A percentile compares a stretch with the other conserved stretches of the same genome.
Evolutionary conservation across 208 protist genomes (phyloP).

Genomic region (Leishmania mexicana): DNA sequence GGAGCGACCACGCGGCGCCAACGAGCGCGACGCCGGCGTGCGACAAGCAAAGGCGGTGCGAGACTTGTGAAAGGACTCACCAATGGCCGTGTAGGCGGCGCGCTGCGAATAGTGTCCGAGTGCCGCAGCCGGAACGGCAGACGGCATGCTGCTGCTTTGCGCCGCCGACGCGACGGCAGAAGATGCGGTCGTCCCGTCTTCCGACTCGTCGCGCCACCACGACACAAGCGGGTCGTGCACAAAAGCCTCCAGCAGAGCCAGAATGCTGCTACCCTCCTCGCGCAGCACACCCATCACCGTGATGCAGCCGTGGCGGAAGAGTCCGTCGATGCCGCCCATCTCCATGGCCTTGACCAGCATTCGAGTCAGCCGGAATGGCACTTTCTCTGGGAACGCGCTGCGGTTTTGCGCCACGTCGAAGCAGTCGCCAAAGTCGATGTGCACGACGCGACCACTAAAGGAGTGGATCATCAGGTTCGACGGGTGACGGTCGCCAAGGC

Average conservation of each 20-base stretch:
- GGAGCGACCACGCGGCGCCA: slow-evolving; percentile 15
- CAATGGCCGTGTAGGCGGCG: slow-evolving; percentile 41
- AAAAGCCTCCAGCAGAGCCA: slow-evolving; percentile 99
- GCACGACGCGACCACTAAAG: slow-evolving; percentile 98
- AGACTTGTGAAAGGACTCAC: slow-evolving; percentile 44
- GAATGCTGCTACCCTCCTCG: slow-evolving; percentile 98
- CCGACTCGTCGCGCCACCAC: slow-evolving; percentile 94
- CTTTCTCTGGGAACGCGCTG: slow-evolving; percentile 98
- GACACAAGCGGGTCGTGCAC: slow-evolving; percentile 99
- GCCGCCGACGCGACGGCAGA: slow-evolving; percentile 10
- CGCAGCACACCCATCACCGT: slow-evolving; percentile 98
- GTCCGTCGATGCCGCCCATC: slow-evolving; percentile 99
- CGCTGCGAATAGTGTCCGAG: slow-evolving; percentile 29
- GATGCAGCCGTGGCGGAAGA: slow-evolving; percentile 98
- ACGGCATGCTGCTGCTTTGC: slow-evolving; percentile 23
- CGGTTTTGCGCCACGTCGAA: slow-evolving; percentile 99
- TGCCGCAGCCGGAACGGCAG: slow-evolving; percentile 10
- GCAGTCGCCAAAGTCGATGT: slow-evolving; percentile 99
- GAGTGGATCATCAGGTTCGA: slow-evolving; percentile 99
- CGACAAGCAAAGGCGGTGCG: slow-evolving; percentile 27
- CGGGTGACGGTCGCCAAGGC: slow-evolving; percentile 99
- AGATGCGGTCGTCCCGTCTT: slow-evolving; percentile 20
- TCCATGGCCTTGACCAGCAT: slow-evolving; percentile 99
- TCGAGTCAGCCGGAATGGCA: slow-evolving; percentile 99
- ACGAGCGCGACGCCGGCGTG: slow-evolving; percentile 25